Evolutionary conservation across 1,284 basidiomycete genomes (phyloP).

Genomic region (Jaminaea rosea): DNA sequence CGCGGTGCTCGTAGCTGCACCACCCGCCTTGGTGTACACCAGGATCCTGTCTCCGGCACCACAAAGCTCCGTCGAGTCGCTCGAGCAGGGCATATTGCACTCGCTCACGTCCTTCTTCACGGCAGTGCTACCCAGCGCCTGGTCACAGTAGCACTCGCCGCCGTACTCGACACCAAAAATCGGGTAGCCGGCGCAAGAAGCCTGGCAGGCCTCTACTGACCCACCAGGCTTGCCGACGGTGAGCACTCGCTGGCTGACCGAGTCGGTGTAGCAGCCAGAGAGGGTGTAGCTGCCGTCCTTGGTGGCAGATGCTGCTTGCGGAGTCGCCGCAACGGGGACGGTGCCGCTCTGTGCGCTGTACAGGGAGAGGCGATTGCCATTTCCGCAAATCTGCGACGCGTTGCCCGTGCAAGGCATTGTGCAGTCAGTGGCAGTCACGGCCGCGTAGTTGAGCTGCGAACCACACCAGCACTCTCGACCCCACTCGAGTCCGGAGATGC

Average conservation of each 20-base stretch:
- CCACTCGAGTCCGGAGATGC: constrained; percentile 53
- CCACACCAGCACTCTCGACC: constrained; percentile 60
- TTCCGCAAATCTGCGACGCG: constrained; percentile 59
- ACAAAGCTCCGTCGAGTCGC: constrained; percentile 39
- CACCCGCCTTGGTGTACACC: constrained; percentile 19
- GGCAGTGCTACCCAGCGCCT: not conserved
- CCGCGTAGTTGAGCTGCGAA: constrained; percentile 54
- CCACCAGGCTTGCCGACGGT: constrained; percentile 43
- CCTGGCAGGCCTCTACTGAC: constrained; percentile 58
- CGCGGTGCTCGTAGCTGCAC: not conserved
- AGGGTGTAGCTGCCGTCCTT: not conserved
- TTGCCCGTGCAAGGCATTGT: constrained; percentile 4
- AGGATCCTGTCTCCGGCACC: constrained; percentile 40
- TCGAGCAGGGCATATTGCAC: constrained; percentile 41
- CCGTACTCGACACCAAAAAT: constrained; percentile 56
- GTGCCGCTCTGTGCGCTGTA: too few relatives aligned
- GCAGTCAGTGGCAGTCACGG: constrained; percentile 49
- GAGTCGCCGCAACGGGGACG: constrained; percentile 52
- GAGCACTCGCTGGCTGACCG: not conserved
- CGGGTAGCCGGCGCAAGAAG: constrained; percentile 59
- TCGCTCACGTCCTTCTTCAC: too few relatives aligned
- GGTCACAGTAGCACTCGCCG: constrained; percentile 48
- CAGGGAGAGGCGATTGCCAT: constrained; percentile 56
- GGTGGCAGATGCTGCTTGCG: too few relatives aligned
- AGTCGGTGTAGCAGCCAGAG: not conserved